A percentile compares a stretch with the other conserved stretches of the same genome.
phyloP scores from a whole-genome alignment of 805 yeast genomes.

The Kodamaea nitidulidarum region DNA sequence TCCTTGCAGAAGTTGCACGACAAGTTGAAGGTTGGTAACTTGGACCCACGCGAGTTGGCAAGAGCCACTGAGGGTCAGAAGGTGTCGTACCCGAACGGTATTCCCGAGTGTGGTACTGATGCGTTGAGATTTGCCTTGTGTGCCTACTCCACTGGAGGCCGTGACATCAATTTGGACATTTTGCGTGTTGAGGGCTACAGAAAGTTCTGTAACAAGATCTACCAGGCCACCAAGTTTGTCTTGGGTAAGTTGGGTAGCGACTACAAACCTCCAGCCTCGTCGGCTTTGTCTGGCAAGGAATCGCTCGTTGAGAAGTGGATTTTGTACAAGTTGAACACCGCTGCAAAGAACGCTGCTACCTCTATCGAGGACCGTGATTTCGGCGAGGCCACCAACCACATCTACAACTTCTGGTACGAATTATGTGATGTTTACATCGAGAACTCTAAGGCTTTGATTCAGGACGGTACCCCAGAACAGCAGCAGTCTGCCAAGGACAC shows the following conservation, averaged over 20 bases:
- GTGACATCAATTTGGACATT: conserved; percentile 95
- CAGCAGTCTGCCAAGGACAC: conserved; percentile 90
- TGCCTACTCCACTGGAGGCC: conserved; percentile 98
- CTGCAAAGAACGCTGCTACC: conserved; percentile 61
- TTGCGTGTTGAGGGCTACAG: conserved; percentile 97
- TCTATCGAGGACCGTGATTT: conserved; percentile 83
- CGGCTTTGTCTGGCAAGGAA: conserved; percentile 68
- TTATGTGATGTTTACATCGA: conserved; percentile 97
- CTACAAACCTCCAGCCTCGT: conserved; percentile 71
- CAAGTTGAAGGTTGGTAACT: conserved; percentile 73
- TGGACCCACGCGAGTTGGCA: conserved; percentile 83
- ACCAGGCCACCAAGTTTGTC: conserved; percentile 97
- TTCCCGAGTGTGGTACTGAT: conserved; percentile 99
- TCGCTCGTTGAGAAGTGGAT: conserved; percentile 97
- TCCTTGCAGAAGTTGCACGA: conserved; percentile 74
- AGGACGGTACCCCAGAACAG: conserved; percentile 85
- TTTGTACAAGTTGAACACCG: conserved; percentile 72
- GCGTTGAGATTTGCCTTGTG: conserved; percentile 97
- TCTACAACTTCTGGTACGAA: conserved; percentile 94
- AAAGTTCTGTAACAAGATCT: conserved; percentile 98
- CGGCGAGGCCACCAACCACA: conserved; percentile 77
- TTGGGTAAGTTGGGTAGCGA: conserved; percentile 88
- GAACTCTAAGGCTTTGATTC: conserved; percentile 87
- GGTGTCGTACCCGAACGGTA: conserved; percentile 90
- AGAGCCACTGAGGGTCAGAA: conserved; percentile 87